Evolutionary conservation across 1,284 basidiomycete genomes (phyloP).

Genomic region (Filobasidium uniguttulatum): DNA sequence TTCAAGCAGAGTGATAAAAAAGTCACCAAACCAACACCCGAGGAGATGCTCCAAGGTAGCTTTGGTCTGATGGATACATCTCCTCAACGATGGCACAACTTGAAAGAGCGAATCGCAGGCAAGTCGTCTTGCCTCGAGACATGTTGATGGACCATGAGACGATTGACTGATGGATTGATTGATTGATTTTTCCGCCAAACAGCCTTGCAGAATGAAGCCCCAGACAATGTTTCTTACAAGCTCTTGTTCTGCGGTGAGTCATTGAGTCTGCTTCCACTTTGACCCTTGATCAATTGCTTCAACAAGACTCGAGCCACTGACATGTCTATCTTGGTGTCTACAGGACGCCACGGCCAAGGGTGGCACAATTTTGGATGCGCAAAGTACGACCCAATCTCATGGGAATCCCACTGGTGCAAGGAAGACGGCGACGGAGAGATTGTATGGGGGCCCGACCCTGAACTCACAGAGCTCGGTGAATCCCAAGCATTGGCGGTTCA

Average conservation of each 20-base stretch:
- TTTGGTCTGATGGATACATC: conserved; percentile 30
- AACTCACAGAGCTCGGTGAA: conserved; percentile 53
- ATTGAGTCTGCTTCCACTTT: neutral
- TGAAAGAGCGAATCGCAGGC: conserved; percentile 18
- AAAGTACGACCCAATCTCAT: conserved; percentile 17
- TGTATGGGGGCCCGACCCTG: conserved; percentile 60
- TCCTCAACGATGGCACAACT: conserved; percentile 28
- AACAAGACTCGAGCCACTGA: conserved; percentile 6
- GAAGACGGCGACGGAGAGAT: conserved; percentile 56
- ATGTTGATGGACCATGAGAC: neutral
- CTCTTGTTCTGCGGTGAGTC: conserved; percentile 31
- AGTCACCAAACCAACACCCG: conserved; percentile 22
- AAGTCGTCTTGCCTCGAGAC: neutral
- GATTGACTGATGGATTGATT: neutral
- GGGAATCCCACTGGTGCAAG: conserved; percentile 50
- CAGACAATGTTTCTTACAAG: conserved; percentile 30
- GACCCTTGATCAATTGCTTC: conserved; percentile 9
- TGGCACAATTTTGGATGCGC: conserved; percentile 25
- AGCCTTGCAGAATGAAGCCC: conserved; percentile 25
- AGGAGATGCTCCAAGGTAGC: conserved; percentile 24
- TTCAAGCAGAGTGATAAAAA: conserved; percentile 28
- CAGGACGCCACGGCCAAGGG: conserved; percentile 34
- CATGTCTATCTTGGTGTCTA: neutral
- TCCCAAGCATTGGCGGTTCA: conserved; percentile 49
- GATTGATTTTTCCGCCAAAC: neutral